Conservation (phyloP, 441 rosid genomes). For the Arabidopsis hybrid region DNA sequence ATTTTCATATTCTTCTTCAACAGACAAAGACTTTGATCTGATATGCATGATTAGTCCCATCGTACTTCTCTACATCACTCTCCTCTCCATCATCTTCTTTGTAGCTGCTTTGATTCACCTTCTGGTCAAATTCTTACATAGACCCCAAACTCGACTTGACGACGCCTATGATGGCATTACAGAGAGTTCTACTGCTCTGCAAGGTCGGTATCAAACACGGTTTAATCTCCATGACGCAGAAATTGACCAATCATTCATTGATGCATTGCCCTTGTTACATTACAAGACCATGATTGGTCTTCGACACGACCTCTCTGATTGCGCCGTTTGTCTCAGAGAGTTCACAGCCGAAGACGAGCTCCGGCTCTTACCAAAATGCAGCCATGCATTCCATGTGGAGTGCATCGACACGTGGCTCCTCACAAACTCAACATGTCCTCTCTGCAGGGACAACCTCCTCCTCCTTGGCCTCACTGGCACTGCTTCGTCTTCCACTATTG, state of each 20-base stretch:
- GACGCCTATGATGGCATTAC: slow-evolving; percentile 38
- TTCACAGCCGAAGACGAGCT: slow-evolving; percentile 84
- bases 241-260: slow-evolving; percentile 71
- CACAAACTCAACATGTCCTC: slow-evolving; percentile 94
- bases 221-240: slow-evolving; percentile 82
- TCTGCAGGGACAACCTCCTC: slow-evolving; percentile 70
- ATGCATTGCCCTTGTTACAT: slow-evolving; percentile 56
- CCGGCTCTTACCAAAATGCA: slow-evolving; percentile 80
- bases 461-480: slow-evolving; percentile 19
- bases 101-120: slow-evolving; percentile 77
- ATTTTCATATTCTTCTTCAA: slow-evolving; percentile 30
- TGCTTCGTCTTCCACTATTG: neutral
- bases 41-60: slow-evolving; percentile 65
- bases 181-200: slow-evolving; percentile 59
- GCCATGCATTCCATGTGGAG: slow-evolving; percentile 87
- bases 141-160: slow-evolving; percentile 53
- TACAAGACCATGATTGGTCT: slow-evolving; percentile 72
- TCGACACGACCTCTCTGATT: slow-evolving; percentile 66
- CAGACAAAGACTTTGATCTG: slow-evolving; percentile 51
- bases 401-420: slow-evolving; percentile 88
- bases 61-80: slow-evolving; percentile 56
- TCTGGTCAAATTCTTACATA: slow-evolving; percentile 62
- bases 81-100: slow-evolving; percentile 73
- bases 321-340: slow-evolving; percentile 84
- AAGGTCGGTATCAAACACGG: slow-evolving; percentile 76